Base-by-base conservation (phyloP, 2,329 filamentous ascomycete genomes). In the Penicillium sp. region DNA sequence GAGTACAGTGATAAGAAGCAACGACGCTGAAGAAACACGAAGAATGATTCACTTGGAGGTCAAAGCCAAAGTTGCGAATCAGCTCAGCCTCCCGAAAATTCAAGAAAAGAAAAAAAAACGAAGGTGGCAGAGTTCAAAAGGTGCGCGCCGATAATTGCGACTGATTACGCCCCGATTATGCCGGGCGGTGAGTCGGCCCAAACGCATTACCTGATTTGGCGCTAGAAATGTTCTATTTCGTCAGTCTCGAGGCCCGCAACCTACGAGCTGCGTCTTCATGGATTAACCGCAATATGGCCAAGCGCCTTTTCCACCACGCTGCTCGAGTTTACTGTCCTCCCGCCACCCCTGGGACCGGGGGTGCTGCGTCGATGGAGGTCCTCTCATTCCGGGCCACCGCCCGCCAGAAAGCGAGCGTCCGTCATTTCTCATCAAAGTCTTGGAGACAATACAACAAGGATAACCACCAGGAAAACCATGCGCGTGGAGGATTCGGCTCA, bases 401-500 rank as follows among this genome's bases (percentile, higher is more conserved):
- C 37, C 52, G 55, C 16, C 52, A 56, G 30, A 52, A 54, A 31
- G 41, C 54, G 43, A 51, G 49, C 42, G 46, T 52, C 22, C 52
- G 57, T 31, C 52, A 57, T 16, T 68, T 68, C 45, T 63, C 56
- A 18, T 68, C 69, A 1, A 66, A 66, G 25, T 59, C 63, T 40
- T 63, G 62, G 45, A 57, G 60, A 39, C 59, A 63, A 38, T 63
- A 68, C 41, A 54, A 67, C 31, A 57, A 64, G 29, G 62, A 69
- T 44, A 50, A 65, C 33, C 59, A 66, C 32, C 30, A 54, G 9
- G 46, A 52, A 37, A 43, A 47, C 18, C 44, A 50, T 2, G 35
- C 42, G 35, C 69, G 70, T 50, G 69, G 73, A 43, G 73, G 73
- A n/a, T 81, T 80, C 54, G 57, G 71, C 38, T 72, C 74, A 25